Evolutionary conservation across 2,329 filamentous ascomycete species (phyloP).

Genomic region (Colletotrichum scovillei): DNA sequence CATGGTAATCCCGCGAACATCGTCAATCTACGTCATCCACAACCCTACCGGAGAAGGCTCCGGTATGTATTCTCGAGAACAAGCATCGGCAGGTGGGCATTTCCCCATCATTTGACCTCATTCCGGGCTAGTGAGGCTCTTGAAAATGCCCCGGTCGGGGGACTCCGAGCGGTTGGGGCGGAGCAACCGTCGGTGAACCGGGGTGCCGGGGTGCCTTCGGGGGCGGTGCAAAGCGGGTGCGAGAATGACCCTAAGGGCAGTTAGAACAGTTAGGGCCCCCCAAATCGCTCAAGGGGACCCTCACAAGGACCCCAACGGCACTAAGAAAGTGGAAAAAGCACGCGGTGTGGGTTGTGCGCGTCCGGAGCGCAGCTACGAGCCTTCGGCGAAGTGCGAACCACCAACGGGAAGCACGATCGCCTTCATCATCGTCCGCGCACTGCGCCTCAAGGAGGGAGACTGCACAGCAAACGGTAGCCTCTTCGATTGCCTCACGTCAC

Average conservation of each 20-base stretch:
- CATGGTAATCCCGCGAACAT: neutral
- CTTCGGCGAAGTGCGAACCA: conserved; percentile 15
- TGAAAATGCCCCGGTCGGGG: conserved; percentile 6
- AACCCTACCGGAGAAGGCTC: conserved; percentile 4
- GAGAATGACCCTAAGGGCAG: neutral
- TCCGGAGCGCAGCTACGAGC: neutral
- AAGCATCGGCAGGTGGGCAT: conserved; percentile 28
- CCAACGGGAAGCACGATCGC: conserved; percentile 22
- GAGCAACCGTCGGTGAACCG: conserved; percentile 27
- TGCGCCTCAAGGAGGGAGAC: conserved; percentile 23
- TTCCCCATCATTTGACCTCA: conserved; percentile 1
- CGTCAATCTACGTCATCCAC: conserved; percentile 9
- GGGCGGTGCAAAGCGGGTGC: conserved; percentile 9
- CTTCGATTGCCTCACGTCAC: conserved; percentile 27
- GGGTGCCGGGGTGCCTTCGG: conserved; percentile 12
- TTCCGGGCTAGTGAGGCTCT: conserved; percentile 31
- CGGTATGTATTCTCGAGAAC: conserved; percentile 10
- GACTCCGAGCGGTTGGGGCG: conserved; percentile 26
- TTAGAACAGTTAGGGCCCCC: too few species aligned
- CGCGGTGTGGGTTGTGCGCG: neutral
- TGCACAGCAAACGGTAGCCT: conserved; percentile 16
- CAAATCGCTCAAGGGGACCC: neutral
- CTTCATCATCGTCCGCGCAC: conserved; percentile 21
- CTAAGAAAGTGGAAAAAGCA: conserved; percentile 26
- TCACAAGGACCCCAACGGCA: neutral